Evolutionary conservation across 1,284 basidiomycete genomes (phyloP), one percentile per base, ranked within the genome.

Genomic region (Ganoderma boninense): DNA sequence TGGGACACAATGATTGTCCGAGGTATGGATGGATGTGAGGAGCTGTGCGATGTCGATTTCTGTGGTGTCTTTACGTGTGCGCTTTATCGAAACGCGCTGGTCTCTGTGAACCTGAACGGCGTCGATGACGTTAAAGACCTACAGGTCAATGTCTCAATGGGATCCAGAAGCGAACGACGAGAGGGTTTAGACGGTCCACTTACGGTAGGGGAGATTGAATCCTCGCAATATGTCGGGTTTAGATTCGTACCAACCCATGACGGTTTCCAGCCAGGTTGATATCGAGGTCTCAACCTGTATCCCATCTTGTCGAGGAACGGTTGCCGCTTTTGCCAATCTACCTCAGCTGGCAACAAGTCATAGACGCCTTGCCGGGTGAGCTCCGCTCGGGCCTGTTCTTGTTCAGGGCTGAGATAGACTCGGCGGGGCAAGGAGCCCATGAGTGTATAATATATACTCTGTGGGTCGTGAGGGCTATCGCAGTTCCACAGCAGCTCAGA

Each of bases 21-120:
- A 11, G 7, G 66, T 44, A 0, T 29, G 65, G 3, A 62, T 35
- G 1, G 67, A 67, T 0, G 69, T 57, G 0, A 76, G 62, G 20
- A 54, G 54, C n/a, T 52, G 62, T 0, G 63, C 64, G 18, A 74
- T 72, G 5, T 42, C 16, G 8, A 73, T 29, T 57, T 76, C 75
- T 11, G 64, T 49, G 2, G 18, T 62, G 10, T 71, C 70, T 2
- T 26, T 49, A 11, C 20, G n/a, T 26, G 69, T 66, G 14, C 29
- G 65, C 66, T 79, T 80, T 13, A 79, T 66, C 1, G 75, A 60
- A 6, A 80, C 79, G 0, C 60, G 54, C 13, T 44, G 26, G 0
- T 70, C 66, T 23, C 76, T 75, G 0, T 52, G 43, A 1, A 65
- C 65, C 4, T 72, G 69, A 3, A 59, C 71, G 2, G 79, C 79